Evolutionary conservation across 2,329 filamentous ascomycete genomes (phyloP).

Genomic region (Penicillium griseofulvum): DNA sequence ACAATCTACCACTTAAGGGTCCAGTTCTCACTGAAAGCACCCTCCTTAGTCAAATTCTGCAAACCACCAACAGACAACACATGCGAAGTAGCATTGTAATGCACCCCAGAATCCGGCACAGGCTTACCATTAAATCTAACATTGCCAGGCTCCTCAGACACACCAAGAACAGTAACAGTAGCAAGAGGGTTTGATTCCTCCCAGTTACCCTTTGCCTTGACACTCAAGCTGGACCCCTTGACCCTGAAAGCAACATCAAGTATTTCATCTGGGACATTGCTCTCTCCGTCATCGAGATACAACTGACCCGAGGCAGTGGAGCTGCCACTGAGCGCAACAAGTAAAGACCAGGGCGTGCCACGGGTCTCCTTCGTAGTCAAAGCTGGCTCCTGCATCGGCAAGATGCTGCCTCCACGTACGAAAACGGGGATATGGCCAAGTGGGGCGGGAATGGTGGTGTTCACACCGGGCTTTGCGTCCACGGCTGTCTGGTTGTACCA

Average conservation of each 20-base stretch:
- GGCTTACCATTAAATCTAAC: constrained; percentile 54
- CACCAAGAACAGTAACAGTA: constrained; percentile 63
- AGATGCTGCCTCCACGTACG: constrained; percentile 64
- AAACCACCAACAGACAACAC: constrained; percentile 54
- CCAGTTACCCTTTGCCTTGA: constrained; percentile 52
- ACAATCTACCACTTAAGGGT: constrained; percentile 51
- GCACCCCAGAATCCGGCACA: constrained; percentile 46
- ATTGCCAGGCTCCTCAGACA: constrained; percentile 40
- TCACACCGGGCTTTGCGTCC: constrained; percentile 51
- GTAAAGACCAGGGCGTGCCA: constrained; percentile 64
- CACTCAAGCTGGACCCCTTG: constrained; percentile 45
- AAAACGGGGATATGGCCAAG: constrained; percentile 70
- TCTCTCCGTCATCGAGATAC: constrained; percentile 75
- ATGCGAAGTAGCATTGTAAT: constrained; percentile 49
- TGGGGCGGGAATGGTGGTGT: constrained; percentile 60
- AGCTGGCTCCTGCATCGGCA: constrained; percentile 67
- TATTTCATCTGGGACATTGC: constrained; percentile 55
- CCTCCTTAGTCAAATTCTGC: constrained; percentile 47
- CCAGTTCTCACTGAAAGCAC: constrained; percentile 61
- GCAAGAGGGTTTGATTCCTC: constrained; percentile 57
- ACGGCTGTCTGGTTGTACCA: constrained; percentile 69
- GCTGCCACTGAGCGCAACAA: constrained; percentile 58
- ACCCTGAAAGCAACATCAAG: constrained; percentile 50
- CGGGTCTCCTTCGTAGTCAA: constrained; percentile 65
- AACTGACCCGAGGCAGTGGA: constrained; percentile 60